Evolutionary conservation across 2,329 filamentous ascomycete genomes (phyloP).

Genomic region (Allantophomopsis lycopodina): DNA sequence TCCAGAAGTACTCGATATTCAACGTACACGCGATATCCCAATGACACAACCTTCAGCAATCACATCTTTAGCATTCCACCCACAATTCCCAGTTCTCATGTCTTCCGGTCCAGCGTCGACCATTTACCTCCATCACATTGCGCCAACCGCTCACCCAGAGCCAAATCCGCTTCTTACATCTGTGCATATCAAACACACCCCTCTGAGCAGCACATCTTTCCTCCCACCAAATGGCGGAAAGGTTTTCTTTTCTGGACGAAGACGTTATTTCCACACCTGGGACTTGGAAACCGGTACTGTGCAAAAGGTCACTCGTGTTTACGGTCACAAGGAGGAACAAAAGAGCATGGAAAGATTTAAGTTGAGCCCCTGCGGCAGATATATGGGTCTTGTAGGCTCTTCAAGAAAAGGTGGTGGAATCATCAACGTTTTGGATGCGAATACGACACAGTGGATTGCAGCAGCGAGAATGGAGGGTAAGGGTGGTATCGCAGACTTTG

Average conservation of each 20-base stretch:
- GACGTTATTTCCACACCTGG: slow-evolving; percentile 92
- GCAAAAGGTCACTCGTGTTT: slow-evolving; percentile 66
- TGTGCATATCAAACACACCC: slow-evolving; percentile 70
- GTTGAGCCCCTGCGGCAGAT: slow-evolving; percentile 72
- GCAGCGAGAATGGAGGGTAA: slow-evolving; percentile 70
- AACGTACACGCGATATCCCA: slow-evolving; percentile 75
- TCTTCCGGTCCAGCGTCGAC: slow-evolving; percentile 79
- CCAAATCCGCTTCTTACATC: slow-evolving; percentile 87
- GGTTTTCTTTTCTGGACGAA: slow-evolving; percentile 78
- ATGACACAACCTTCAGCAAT: slow-evolving; percentile 68
- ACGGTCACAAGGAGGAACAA: slow-evolving; percentile 69
- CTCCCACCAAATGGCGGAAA: slow-evolving; percentile 57
- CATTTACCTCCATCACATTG: slow-evolving; percentile 80
- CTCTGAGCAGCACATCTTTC: slow-evolving; percentile 77
- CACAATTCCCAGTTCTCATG: slow-evolving; percentile 73
- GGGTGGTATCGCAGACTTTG: slow-evolving; percentile 78
- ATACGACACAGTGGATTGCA: slow-evolving; percentile 76
- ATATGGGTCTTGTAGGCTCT: slow-evolving; percentile 72
- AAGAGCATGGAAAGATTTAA: slow-evolving; percentile 85
- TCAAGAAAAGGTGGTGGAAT: slow-evolving; percentile 76
- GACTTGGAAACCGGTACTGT: slow-evolving; percentile 70
- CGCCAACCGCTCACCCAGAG: slow-evolving; percentile 56
- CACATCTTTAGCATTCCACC: slow-evolving; percentile 79
- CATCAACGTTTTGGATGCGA: slow-evolving; percentile 71
- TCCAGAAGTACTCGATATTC: slow-evolving; percentile 81